phyloP scores from a whole-genome alignment of 225 moss, liverwort and hornwort genomes.

The Marchantia paleacea region DNA sequence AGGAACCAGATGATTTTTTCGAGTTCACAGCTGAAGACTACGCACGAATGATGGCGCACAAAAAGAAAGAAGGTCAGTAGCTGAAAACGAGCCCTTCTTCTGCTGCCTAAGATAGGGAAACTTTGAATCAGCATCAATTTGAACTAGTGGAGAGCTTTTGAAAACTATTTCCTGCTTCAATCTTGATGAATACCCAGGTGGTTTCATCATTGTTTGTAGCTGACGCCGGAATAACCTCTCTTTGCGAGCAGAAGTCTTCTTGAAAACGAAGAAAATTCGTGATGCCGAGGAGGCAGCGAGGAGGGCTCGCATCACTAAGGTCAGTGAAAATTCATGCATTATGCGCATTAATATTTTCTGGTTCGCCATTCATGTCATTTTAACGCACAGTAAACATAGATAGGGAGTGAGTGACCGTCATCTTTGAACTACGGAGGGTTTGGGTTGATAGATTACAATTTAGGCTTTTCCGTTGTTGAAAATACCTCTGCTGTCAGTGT shows the following conservation, averaged over 20 bases:
- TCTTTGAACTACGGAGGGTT: too few relatives aligned
- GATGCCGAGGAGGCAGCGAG: conserved; percentile 72
- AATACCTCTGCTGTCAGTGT: neutral
- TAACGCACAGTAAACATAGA: too few relatives aligned
- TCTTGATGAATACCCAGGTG: neutral
- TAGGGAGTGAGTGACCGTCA: too few relatives aligned
- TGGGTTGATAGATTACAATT: too few relatives aligned
- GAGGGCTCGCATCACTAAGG: conserved; percentile 70
- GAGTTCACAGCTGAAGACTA: conserved; percentile 82
- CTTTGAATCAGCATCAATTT: neutral
- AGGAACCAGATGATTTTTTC: conserved; percentile 75
- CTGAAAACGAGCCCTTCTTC: neutral
- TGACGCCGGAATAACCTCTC: neutral
- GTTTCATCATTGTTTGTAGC: neutral
- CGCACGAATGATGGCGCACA: conserved; percentile 50
- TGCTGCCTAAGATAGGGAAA: neutral
- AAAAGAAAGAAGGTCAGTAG: conserved; percentile 72
- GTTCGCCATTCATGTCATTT: too few relatives aligned
- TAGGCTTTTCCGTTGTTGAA: too few relatives aligned
- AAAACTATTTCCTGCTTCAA: neutral
- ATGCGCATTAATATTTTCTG: too few relatives aligned
- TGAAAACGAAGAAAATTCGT: conserved; percentile 90
- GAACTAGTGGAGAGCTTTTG: neutral
- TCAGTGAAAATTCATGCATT: conserved; percentile 11
- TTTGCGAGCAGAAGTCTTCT: conserved; percentile 42